Evolutionary conservation across 805 yeast species (phyloP), one percentile per base, ranked within the genome.

Genomic region (Ogataea nitratoaversa): DNA sequence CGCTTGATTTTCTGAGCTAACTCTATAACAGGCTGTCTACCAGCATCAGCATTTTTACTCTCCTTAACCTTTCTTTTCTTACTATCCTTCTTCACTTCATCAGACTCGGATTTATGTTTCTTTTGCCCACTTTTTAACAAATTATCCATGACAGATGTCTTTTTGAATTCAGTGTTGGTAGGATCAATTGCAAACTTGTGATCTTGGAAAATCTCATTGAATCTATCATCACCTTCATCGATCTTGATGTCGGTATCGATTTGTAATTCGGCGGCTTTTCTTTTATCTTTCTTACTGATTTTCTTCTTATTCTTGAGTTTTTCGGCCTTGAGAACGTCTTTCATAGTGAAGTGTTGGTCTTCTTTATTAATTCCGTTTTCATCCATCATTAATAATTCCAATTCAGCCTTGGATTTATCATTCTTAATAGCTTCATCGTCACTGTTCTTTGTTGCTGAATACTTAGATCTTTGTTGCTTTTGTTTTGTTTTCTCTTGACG

Each of bases 101-200:
- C 40, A 14, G 40, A 48, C 29, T 42, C 46, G n/a, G 43, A 49
- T 33, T 55, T 56, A 29, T 65, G 58, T 55, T 81, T 73, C 57
- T 78, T 78, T 31, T 75, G 72, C 49, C 95, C 76, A 63, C 89
- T 95, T 33, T 77, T 71, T 67, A 93, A 64, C 41, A 93, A 76
- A 60, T 82, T 73, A 57, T 82, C 81, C 95, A 91, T 90, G 19
- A 93, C 88, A 14, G 78, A 68, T 1, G 98, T 90, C 63, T 82
- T 79, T 67, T 85, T 89, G 71, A 77, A 91, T 59, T 87, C 95
- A n/a, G 95, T 84, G 56, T 74, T 79, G 17, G 95, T 82, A 18
- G 97, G 95, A 63, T 95, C 99, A 58, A 95, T 89, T 11, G 96
- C 96, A 64, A 79, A 93, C 46, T 84, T 93, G 47, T 86, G 96